Percentiles rank a stretch among this genome's conserved stretches.
These are phyloP conservation scores for Aspergillus pseudotamarii DNA, from an alignment of 2,329 filamentous ascomycete species.

Conservation along the genomic window DNA sequence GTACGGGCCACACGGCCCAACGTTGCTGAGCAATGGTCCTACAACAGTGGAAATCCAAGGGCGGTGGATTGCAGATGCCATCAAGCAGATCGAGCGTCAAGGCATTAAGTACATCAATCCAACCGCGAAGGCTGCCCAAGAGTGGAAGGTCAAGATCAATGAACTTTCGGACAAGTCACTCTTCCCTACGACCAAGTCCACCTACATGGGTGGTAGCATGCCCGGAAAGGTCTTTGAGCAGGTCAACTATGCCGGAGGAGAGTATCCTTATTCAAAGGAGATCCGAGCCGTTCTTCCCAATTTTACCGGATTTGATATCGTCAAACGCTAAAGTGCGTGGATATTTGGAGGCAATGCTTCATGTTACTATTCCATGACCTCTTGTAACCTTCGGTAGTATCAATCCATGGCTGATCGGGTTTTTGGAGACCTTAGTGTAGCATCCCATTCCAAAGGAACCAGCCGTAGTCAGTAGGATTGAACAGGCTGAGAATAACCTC, in stretches of 20 bases:
- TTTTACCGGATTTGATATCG: constrained; percentile 10
- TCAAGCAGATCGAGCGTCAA: constrained; percentile 52
- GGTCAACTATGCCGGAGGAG: constrained; percentile 45
- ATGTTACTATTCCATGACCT: neutral
- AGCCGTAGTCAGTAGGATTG: neutral
- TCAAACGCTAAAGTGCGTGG: neutral
- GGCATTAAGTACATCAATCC: constrained; percentile 56
- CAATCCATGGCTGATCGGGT: neutral
- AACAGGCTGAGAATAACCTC: neutral
- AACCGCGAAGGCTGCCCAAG: constrained; percentile 46
- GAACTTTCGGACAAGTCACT: constrained; percentile 51
- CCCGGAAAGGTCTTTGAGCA: constrained; percentile 58
- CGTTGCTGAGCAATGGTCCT: constrained; percentile 60
- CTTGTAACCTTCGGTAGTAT: neutral
- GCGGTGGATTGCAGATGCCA: constrained; percentile 56
- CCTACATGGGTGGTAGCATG: constrained; percentile 60
- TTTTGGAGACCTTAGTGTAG: neutral
- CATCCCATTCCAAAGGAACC: neutral
- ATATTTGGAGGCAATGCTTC: neutral
- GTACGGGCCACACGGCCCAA: constrained; percentile 62
- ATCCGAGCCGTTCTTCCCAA: constrained; percentile 16
- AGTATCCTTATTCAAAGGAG: constrained; percentile 21
- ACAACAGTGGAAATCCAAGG: constrained; percentile 59
- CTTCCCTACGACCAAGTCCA: constrained; percentile 54
- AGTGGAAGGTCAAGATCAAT: constrained; percentile 56